Base-by-base conservation (phyloP, 495 filamentous ascomycete species). In the Echria macrotheca region DNA sequence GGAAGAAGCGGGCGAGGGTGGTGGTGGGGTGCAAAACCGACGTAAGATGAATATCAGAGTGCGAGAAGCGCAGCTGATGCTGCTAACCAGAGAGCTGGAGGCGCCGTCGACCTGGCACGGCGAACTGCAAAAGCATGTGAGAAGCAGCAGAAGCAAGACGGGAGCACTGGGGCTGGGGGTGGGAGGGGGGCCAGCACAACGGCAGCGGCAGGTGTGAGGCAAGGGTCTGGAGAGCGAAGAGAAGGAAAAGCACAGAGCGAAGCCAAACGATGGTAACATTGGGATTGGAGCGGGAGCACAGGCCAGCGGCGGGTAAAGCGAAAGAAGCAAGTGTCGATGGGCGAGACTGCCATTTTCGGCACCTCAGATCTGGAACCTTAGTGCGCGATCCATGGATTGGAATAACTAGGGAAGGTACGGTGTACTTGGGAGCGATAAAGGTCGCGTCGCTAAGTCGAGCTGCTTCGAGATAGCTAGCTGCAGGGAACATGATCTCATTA, bases 231-330 rank as follows among this genome's bases (percentile, higher is more conserved):
- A n/a, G 26, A 31, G 43, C 18, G 17, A 31, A 12, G 35, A 22
- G 29, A 8, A 21, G 6, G 8, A 44, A 31, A 44, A 19, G 5
- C 7, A 14, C 38, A 41, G 25, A 19, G 24, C 17, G 23, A 14
- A 8, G 29, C n/a, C 15, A 45, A 19, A 21, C 31, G 44, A 44
- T 32, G 29, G 44, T 46, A 31, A 36, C 44, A 46, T 33, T 36
- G 44, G 21, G 33, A 26, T 38, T 15, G 40, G 32, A 7, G 21
- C 31, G 19, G 18, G 39, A 24, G 53, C 53, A 56, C 53, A 44
- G 50, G 53, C 53, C 53, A 55, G 35, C 53, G 48, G 53, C 48
- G 45, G 43, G 24, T 37, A 52, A 36, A 52, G 29, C 53, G 23
- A 52, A 51, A 51, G 39, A 37, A 52, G 48, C 24, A 52, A 52